Conservation (phyloP, 2,329 filamentous ascomycete genomes). For the Bipolaris victoriae region DNA sequence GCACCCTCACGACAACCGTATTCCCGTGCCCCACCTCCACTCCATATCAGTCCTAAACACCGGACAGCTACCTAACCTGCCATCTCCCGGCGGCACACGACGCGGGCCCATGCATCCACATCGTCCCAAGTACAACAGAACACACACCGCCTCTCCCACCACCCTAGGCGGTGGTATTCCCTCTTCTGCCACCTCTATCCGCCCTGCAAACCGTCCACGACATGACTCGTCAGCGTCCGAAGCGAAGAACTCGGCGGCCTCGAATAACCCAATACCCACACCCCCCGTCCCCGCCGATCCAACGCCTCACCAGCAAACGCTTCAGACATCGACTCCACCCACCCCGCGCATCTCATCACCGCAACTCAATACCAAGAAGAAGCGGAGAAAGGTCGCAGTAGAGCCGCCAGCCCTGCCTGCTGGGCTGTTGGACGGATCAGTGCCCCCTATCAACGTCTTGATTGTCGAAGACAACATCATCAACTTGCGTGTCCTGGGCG, state of each 20-base stretch:
- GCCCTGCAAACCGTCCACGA: slow-evolving; percentile 43
- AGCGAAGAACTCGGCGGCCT: slow-evolving; percentile 49
- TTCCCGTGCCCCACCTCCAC: slow-evolving; percentile 50
- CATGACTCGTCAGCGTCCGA: slow-evolving; percentile 53
- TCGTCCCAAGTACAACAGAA: slow-evolving; percentile 68
- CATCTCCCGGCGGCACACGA: slow-evolving; percentile 76
- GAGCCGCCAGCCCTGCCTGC: slow-evolving; percentile 57
- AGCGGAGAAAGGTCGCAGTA: slow-evolving; percentile 50
- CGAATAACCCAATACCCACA: slow-evolving; percentile 62
- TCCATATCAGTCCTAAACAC: slow-evolving; percentile 83
- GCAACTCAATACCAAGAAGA: slow-evolving; percentile 54
- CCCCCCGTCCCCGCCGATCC: slow-evolving; percentile 55
- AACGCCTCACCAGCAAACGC: slow-evolving; percentile 48
- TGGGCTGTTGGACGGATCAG: slow-evolving; percentile 73
- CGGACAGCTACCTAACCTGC: slow-evolving; percentile 78
- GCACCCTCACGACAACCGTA: slow-evolving; percentile 40
- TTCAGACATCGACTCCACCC: slow-evolving; percentile 52
- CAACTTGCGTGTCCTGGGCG: slow-evolving; percentile 90
- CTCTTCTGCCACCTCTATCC: slow-evolving; percentile 49
- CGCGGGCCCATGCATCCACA: slow-evolving; percentile 53
- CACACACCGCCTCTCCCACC: slow-evolving; percentile 83
- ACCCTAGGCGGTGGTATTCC: slow-evolving; percentile 55
- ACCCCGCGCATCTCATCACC: slow-evolving; percentile 59
- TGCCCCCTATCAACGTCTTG: slow-evolving; percentile 94
- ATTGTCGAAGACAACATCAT: slow-evolving; percentile 99